Base-by-base conservation (phyloP, 495 filamentous ascomycete species). In the Astrothelium subdiscretum region DNA sequence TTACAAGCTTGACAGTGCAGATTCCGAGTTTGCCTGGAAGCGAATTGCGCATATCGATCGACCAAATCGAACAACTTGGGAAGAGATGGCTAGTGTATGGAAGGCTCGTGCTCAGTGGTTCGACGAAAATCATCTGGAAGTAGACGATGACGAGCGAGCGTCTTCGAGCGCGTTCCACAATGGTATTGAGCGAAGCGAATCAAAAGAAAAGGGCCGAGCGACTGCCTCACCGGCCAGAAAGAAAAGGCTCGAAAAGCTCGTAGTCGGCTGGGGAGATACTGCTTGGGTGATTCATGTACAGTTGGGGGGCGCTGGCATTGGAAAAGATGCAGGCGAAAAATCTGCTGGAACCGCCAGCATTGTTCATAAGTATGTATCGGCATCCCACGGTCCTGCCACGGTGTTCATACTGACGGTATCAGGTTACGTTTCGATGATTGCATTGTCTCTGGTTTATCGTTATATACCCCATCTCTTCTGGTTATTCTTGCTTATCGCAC, bases 251-350 rank as follows among this genome's bases (percentile, higher is more conserved):
- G 94, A 98, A 75, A 90, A 92, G 67, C 74, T 97, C 38, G 76
- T 97, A 11, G 85, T 97, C 52, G 94, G 94, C 22, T 98, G 94
- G 94, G 94, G 92, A 62, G 87, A 89, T 62, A 95, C 89, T 8
- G 88, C 96, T 42, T 98, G 94, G 94, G 85, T 97, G 40, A 84
- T 97, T 59, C 89, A 96, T 71, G 85, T 98, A 3, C 87, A 91
- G 71, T 86, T 90, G 3, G 87, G 89, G n/a, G 81, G 83, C 22
- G 69, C 82, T 58, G 81, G 82, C 11, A 76, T 82, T 48, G 87
- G 84, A 27, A 91, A 86, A 70, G 80, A 87, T 60, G 83, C 80
- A 15, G 85, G 87, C 43, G 85, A 90, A 67, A 82, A 81, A 65
- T 86, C 82, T 61, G 81, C 86, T 68, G 92, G 89, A 18, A 84